Conservation (phyloP, 805 yeast species). For the Zygosaccharomyces gambellarensis region DNA sequence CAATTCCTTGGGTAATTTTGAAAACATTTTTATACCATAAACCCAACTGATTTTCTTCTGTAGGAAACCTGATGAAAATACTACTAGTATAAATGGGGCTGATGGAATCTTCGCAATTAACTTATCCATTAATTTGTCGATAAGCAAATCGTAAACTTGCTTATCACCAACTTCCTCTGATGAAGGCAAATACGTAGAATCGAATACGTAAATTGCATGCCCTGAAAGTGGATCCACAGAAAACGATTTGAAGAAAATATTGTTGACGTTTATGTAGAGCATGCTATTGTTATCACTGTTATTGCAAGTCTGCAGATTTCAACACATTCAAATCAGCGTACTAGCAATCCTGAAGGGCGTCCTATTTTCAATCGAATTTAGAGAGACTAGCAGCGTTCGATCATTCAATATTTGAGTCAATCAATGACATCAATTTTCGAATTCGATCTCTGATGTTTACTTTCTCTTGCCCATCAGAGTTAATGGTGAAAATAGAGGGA, state of each 20-base stretch:
- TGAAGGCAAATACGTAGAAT: slow-evolving; percentile 73
- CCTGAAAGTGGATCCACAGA: slow-evolving; percentile 61
- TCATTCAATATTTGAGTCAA: not conserved
- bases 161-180: slow-evolving; percentile 41
- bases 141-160: slow-evolving; percentile 35
- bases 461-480: not conserved
- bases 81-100: slow-evolving; percentile 58
- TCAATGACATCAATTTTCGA: not conserved
- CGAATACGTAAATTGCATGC: slow-evolving; percentile 75
- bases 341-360: not conserved
- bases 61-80: slow-evolving; percentile 79
- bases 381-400: not conserved
- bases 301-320: not conserved
- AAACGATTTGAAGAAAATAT: slow-evolving; percentile 53
- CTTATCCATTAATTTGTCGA: slow-evolving; percentile 52
- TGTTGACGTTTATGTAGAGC: slow-evolving; percentile 35
- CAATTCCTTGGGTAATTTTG: slow-evolving; percentile 52
- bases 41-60: slow-evolving; percentile 50
- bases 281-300: slow-evolving; percentile 6
- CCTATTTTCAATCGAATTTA: not conserved
- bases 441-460: slow-evolving; percentile 2
- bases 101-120: slow-evolving; percentile 56
- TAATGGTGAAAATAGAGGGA: not conserved
- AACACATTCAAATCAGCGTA: not conserved
- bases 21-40: slow-evolving; percentile 60